phyloP scores from a whole-genome alignment of 106 monocot species.

The Dendrobium officinale region DNA sequence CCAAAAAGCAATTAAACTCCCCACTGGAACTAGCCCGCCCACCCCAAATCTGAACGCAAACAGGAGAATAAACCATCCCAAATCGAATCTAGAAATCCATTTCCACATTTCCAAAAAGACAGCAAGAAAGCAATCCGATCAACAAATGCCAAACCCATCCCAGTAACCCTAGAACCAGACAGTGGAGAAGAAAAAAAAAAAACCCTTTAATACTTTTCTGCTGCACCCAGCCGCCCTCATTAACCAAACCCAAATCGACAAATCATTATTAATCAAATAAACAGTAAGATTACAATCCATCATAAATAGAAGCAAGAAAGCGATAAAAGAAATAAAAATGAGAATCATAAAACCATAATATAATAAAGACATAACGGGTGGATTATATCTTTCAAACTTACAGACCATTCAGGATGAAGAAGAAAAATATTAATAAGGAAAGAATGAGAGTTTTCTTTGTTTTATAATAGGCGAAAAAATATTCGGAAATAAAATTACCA shows the following conservation, averaged over 20 bases:
- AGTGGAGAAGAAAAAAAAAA: neutral
- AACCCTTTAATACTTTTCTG: neutral
- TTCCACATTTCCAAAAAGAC: neutral
- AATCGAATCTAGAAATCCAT: neutral
- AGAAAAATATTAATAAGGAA: neutral
- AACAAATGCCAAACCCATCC: neutral
- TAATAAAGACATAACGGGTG: neutral
- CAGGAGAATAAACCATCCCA: neutral
- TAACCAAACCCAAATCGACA: neutral
- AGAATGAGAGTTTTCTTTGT: neutral
- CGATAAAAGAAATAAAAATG: neutral
- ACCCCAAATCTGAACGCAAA: neutral
- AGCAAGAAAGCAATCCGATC: neutral
- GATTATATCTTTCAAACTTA: neutral
- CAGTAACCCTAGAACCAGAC: neutral
- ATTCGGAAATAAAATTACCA: neutral
- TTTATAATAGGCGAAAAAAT: neutral
- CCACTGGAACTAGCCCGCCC: neutral
- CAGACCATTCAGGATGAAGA: neutral
- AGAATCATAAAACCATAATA: neutral
- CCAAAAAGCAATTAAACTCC: neutral
- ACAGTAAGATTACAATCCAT: neutral
- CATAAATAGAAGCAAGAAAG: neutral
- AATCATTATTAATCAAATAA: conserved; percentile 1
- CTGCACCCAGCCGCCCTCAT: neutral